Evolutionary conservation across 306 rosid species (phyloP).

Genomic region (Abrus precatorius): DNA sequence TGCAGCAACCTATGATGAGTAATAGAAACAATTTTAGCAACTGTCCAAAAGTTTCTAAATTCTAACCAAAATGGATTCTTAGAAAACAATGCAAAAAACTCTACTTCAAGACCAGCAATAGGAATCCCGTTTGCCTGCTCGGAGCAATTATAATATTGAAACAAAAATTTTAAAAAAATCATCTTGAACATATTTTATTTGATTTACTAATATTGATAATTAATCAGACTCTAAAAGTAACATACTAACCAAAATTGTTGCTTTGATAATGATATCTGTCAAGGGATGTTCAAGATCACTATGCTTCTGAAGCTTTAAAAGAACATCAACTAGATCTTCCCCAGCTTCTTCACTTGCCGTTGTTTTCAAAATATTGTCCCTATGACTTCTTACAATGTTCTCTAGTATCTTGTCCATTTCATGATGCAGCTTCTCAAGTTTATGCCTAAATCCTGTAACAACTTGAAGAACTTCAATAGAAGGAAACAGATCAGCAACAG

Average conservation of each 20-base stretch:
- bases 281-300: constrained; percentile 49
- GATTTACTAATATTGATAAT: background rate
- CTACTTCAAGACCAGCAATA: no score
- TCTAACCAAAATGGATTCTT: no score
- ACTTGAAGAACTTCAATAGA: constrained; percentile 41
- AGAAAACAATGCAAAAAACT: no score
- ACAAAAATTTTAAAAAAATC: background rate
- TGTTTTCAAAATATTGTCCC: constrained; percentile 5
- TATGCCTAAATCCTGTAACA: constrained; percentile 44
- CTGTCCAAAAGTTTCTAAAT: no score
- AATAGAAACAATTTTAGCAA: no score
- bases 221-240: background rate
- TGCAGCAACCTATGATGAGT: no score
- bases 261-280: constrained; percentile 44
- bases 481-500: constrained; percentile 47
- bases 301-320: constrained; percentile 46
- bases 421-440: constrained; percentile 35
- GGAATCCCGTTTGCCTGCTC: no score
- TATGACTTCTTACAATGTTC: constrained; percentile 44
- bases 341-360: background rate
- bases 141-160: no score
- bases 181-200: background rate
- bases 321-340: constrained; percentile 55
- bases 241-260: constrained; percentile 48
- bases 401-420: constrained; percentile 50